Evolutionary conservation across 768 basidiomycete genomes (phyloP).

Genomic region (Amanita exitialis): DNA sequence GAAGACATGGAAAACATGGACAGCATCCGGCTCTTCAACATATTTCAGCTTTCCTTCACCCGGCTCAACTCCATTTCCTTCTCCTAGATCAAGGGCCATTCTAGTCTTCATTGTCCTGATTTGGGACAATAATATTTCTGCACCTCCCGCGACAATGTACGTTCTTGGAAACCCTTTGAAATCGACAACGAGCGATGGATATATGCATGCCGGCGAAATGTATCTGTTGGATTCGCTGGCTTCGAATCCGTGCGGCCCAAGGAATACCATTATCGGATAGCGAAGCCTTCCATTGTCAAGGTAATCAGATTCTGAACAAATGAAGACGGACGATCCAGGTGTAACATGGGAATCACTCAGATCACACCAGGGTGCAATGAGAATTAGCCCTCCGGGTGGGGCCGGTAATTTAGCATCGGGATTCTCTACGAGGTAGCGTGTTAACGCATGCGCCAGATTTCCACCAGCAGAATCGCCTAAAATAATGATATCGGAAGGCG

Average conservation of each 20-base stretch:
- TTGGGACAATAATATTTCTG: conserved; percentile 27
- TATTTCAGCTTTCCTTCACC: conserved; percentile 13
- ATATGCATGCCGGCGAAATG: conserved; percentile 36
- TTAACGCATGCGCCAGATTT: neutral
- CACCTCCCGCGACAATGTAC: conserved; percentile 36
- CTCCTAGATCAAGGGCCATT: conserved; percentile 33
- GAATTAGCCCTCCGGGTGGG: too few species aligned
- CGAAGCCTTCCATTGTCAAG: neutral
- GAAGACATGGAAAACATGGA: conserved; percentile 19
- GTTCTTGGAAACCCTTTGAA: conserved; percentile 41
- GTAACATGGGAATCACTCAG: neutral
- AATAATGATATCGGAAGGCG: too few species aligned
- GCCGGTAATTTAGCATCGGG: too few species aligned
- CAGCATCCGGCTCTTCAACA: conserved; percentile 4
- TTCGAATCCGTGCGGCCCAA: conserved; percentile 27
- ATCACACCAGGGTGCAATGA: neutral
- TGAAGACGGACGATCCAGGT: neutral
- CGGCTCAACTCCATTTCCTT: conserved; percentile 14
- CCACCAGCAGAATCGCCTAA: neutral
- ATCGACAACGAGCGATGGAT: conserved; percentile 15
- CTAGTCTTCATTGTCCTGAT: conserved; percentile 24
- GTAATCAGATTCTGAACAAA: neutral
- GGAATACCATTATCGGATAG: conserved; percentile 26
- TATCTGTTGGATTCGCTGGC: conserved; percentile 29
- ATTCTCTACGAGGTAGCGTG: too few species aligned